Evolutionary conservation across 1,139 yeast genomes (phyloP), one percentile per base, ranked within the genome.

Genomic region (Scheffersomyces quercinus): DNA sequence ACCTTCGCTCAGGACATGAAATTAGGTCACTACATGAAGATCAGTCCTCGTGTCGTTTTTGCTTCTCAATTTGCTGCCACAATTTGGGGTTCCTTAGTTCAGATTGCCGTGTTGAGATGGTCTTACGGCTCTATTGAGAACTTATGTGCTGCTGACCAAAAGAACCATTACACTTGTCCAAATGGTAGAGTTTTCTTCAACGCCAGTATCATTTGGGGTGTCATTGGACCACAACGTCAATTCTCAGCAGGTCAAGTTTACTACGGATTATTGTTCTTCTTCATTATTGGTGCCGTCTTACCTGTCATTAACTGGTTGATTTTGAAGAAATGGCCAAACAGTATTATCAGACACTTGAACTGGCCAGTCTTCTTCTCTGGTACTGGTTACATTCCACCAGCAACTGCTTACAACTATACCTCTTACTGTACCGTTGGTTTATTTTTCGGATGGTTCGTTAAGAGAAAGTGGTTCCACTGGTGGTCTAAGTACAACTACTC

Each of bases 401-500:
- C 77, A 31, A 73, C 77, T 37, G 67, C 75, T 38, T 71, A 68
- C 60, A 72, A 67, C 54, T 72, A 69, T 49, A 62, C 71, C 26
- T 64, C 79, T 6, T 71, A 68, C 59, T 69, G 70, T 55, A 54
- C 56, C 28, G 70, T 65, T 48, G 73, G 71, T 32, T 43, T 64
- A 49, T 48, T 59, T 46, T 69, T 71, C 48, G 64, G 67, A 36
- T 56, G 56, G 60, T 65, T 49, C 57, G 60, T 70, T 42, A 69
- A 70, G 59, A 66, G 59, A 49, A 67, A 56, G 52, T 70, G 62
- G 62, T 75, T 78, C 57, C 72, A 72, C 50, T 82, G 86, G 87
- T 82, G 86, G 86, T 67, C 80, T 36, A 82, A 82, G 66, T 82
- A 82, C 65, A 80, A 79, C 59, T 81, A 79, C 56, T 67, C 80